A percentile compares a stretch with the other conserved stretches of the same genome.
These are phyloP conservation scores for Leccinum pellstonianum DNA, from an alignment of 768 basidiomycete genomes.

Conservation along the genomic window DNA sequence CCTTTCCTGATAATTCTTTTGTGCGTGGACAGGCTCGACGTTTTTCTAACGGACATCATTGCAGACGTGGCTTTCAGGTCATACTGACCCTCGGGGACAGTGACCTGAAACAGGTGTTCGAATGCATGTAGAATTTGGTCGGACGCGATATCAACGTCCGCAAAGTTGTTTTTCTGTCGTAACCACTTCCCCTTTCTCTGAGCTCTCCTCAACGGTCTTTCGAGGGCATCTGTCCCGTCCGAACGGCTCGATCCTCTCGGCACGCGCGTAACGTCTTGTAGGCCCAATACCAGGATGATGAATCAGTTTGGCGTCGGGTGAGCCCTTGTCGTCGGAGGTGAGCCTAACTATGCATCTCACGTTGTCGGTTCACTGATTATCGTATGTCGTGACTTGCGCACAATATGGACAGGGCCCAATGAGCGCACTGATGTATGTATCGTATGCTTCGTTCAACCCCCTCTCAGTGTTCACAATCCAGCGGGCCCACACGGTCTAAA, in stretches of 20 bases:
- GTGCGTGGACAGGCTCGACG: not conserved
- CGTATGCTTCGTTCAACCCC: no score
- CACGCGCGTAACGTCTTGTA: conserved; percentile 6
- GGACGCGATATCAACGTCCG: conserved; percentile 32
- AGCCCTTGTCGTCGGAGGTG: conserved; percentile 48
- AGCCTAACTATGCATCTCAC: not conserved
- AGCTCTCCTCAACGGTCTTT: no score
- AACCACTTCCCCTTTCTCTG: no score
- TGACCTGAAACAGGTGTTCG: conserved; percentile 23
- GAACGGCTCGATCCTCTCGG: conserved; percentile 11
- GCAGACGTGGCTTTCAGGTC: conserved; percentile 8
- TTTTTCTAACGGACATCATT: conserved; percentile 12
- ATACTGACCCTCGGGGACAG: not conserved
- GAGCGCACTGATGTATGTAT: not conserved
- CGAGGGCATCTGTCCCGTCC: not conserved
- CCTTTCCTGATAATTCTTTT: not conserved
- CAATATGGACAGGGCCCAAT: conserved; percentile 43
- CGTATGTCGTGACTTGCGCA: conserved; percentile 13
- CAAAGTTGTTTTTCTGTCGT: conserved; percentile 18
- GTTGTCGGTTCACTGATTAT: not conserved
- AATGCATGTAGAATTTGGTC: conserved; percentile 28
- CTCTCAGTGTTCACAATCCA: conserved; percentile 21
- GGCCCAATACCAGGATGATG: conserved; percentile 49
- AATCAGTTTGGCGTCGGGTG: conserved; percentile 40
- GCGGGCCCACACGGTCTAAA: conserved; percentile 36